Evolutionary conservation across 192 early-diverging fungal genomes (phyloP).

Genomic region (Coemansia sp.): DNA sequence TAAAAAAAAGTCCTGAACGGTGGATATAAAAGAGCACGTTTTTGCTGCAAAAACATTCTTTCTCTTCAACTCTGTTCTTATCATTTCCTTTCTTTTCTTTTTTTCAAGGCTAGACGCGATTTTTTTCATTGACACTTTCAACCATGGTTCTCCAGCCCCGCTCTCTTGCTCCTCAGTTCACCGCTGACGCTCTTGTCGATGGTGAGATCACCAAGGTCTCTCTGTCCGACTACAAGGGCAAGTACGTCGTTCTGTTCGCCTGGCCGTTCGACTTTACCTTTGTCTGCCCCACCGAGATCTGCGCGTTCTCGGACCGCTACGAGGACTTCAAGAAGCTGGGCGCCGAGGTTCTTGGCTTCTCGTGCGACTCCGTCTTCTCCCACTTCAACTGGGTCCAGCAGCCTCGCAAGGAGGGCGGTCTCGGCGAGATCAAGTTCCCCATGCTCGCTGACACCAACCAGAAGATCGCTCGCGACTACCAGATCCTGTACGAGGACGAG

Average conservation of each 20-base stretch:
- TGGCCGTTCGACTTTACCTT: conserved; percentile 93
- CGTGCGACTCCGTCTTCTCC: conserved; percentile 76
- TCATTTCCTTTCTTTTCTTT: conserved; percentile 1
- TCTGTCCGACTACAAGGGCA: conserved; percentile 68
- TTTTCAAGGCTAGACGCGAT: background rate
- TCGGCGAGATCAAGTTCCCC: conserved; percentile 91
- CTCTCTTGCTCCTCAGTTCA: conserved; percentile 64
- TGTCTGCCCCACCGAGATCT: conserved; percentile 93
- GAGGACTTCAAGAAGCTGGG: conserved; percentile 79
- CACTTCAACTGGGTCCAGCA: conserved; percentile 89
- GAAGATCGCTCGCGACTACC: conserved; percentile 84
- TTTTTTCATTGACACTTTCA: background rate
- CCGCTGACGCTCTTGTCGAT: conserved; percentile 64
- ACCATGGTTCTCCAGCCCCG: conserved; percentile 56
- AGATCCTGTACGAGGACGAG: conserved; percentile 79
- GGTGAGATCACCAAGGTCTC: conserved; percentile 67
- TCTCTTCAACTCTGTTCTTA: background rate
- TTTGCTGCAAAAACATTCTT: background rate
- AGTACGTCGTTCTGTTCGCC: conserved; percentile 79
- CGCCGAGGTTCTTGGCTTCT: conserved; percentile 73
- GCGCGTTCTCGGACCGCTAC: conserved; percentile 83
- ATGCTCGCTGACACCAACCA: conserved; percentile 86
- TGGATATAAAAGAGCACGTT: background rate
- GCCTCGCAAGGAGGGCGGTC: conserved; percentile 83
- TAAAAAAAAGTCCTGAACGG: too few relatives aligned